Evolutionary conservation across 148 eudicot species (phyloP).

Genomic region (Fallopia convolvulus): DNA sequence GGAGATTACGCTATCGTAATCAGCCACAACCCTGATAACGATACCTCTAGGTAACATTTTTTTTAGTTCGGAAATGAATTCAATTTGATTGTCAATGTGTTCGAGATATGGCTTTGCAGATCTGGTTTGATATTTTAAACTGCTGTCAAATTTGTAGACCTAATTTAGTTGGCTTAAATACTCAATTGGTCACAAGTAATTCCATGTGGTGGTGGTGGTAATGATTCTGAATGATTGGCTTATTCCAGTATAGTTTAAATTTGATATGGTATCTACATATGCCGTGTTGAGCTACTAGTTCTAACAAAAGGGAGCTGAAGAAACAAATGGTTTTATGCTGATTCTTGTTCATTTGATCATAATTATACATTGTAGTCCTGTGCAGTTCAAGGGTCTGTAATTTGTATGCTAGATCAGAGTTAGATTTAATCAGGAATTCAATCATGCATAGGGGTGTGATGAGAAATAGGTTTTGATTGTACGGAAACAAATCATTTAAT

Average conservation of each 20-base stretch:
- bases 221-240: neutral
- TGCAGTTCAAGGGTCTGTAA: too few species aligned
- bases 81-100: neutral
- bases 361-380: too few species aligned
- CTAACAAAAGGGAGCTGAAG: too few species aligned
- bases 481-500: too few species aligned
- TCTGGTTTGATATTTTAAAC: neutral
- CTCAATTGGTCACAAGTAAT: neutral
- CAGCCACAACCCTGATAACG: constrained; percentile 23
- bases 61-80: neutral
- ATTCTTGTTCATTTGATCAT: too few species aligned
- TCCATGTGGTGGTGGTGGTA: neutral
- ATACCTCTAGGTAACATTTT: constrained; percentile 14
- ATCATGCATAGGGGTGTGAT: neutral
- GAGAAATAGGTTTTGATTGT: too few species aligned
- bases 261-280: neutral
- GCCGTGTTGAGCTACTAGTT: too few species aligned
- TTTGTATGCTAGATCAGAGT: too few species aligned
- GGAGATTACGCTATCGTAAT: constrained; percentile 22
- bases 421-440: neutral
- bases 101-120: neutral
- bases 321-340: too few species aligned
- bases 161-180: neutral
- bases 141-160: neutral
- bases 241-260: neutral